Base-by-base conservation (phyloP, 106 monocot species). In the Phalaenopsis aphrodite region DNA sequence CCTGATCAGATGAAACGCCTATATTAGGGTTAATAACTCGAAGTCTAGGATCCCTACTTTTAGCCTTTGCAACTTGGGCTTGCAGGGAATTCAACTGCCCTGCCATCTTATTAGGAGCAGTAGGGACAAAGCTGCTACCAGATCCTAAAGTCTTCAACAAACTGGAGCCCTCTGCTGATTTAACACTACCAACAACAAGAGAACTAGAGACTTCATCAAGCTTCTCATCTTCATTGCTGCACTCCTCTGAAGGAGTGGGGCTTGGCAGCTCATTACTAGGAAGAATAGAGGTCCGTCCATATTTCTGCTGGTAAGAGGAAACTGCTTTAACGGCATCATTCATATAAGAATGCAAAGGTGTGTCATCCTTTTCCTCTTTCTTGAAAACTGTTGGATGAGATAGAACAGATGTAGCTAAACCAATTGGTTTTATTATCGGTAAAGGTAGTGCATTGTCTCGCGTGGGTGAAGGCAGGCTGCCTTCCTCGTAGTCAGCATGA, bases 241-340 rank as follows among this genome's bases (percentile, higher is more conserved):
- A 75, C 19, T 95, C 93, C 56, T 95, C 99, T 69, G 99, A 99
- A 56, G 99, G 99, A 75, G 99, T 99, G 38, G 99, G 99, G 76
- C 99, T 99, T 17, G 93, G 93, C 15, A 99, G 93, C 75, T 65
- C 69, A 69, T 88, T 85, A 84, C 55, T 80, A 72, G 82, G 15
- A 80, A 90, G 72, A 78, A 81, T 79, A 56, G 87, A 88, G 72
- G 65, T 83, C 17, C 74, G 80, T 16, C 85, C 82, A 83, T 90
- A 90, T 64, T 91, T 92, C 86, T 99, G 89, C 64, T 95, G 99
- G 79, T 99, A 99, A 2, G 80, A 87, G 45, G 92, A 93, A 42
- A 99, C 91, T 21, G 89, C 91, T 79, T 86, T 95, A 43, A 93
- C 41, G 12, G 95, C 86, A 90, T 95, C 93, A 5, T 85, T 91